phyloP scores from a whole-genome alignment of 192 early-diverging fungal genomes.

The Gryganskiella cystojenkinii region DNA sequence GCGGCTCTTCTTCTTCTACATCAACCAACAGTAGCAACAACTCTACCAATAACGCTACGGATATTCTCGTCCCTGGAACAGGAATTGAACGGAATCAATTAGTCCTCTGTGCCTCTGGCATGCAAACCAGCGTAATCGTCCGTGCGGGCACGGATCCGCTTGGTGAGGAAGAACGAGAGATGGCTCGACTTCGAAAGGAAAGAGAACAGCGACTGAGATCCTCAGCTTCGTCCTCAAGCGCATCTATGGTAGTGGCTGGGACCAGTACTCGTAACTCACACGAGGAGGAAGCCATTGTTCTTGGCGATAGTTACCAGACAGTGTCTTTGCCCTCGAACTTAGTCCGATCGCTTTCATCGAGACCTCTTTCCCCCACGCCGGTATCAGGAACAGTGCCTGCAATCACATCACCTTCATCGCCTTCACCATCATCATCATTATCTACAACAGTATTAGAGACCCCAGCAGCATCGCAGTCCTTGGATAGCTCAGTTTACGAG shows the following conservation, averaged over 20 bases:
- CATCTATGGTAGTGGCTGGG: background rate
- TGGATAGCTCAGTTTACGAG: slow-evolving; percentile 6
- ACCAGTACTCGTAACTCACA: background rate
- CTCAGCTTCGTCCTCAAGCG: slow-evolving; percentile 16
- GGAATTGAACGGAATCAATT: slow-evolving; percentile 45
- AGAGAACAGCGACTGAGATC: slow-evolving; percentile 18
- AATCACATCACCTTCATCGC: background rate
- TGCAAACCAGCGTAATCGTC: slow-evolving; percentile 37
- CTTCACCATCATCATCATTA: background rate
- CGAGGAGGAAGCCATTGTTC: slow-evolving; percentile 21
- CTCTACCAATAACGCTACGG: background rate
- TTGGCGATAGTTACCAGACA: slow-evolving; percentile 31
- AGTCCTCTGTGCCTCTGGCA: slow-evolving; percentile 41
- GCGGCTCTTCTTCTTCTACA: background rate
- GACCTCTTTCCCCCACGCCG: slow-evolving; percentile 16
- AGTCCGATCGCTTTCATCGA: background rate
- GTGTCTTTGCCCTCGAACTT: background rate
- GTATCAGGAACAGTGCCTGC: background rate
- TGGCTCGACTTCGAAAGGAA: slow-evolving; percentile 18
- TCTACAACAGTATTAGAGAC: background rate
- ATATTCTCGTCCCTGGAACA: slow-evolving; percentile 32
- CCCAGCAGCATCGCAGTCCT: background rate
- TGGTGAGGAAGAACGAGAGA: slow-evolving; percentile 36
- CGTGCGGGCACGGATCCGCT: slow-evolving; percentile 38
- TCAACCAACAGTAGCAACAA: background rate